Base-by-base conservation (phyloP, 495 filamentous ascomycete species). In the Endocarpon pusillum region DNA sequence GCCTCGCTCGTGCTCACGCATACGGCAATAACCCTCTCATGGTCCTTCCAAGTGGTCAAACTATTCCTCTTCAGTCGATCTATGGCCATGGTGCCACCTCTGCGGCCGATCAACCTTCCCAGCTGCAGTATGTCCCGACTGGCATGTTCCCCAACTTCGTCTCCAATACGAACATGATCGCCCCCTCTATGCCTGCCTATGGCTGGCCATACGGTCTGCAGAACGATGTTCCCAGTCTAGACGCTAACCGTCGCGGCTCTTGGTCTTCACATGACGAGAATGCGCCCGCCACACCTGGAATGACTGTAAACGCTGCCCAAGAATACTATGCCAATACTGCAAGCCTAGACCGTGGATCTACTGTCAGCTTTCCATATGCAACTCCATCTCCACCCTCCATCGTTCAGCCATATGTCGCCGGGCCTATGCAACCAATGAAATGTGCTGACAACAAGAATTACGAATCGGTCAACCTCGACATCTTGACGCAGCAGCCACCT, bases 401-500 rank as follows among this genome's bases (percentile, higher is more conserved):
- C 7, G 19, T 7, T 14, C 14, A 14, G 14, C 12, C 19, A 17
- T 31, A 31, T 14, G 19, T 17, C 4, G 12, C 28, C 4, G 28
- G 28, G 12, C 12, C 28, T 5, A 31, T 31, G 12, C 28, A 31
- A 31, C 12, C 19, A n/a, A 15, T n/a, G 28, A 31, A 17, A 14
- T 15, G 19, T 14, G 12, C 28, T 14, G 28, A 31, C 26, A 48
- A 52, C 16, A 62, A 63, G 37, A 69, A 67, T 35, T 63, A 69
- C 30, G 57, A 76, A 32, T 59, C 78, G 19, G 62, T 72, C 37
- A 69, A 81, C 19, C 61, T 93, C 19, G 67, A 87, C 41, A 62
- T 64, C 15, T 58, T 92, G 35, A 67, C 86, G 5, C 62, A 74
- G 38, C 67, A 77, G 42, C 71, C 80, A 5, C 87, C 91, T 15